Conservation (phyloP, 2,329 filamentous ascomycete species). For the Colletotrichum somersetense region DNA sequence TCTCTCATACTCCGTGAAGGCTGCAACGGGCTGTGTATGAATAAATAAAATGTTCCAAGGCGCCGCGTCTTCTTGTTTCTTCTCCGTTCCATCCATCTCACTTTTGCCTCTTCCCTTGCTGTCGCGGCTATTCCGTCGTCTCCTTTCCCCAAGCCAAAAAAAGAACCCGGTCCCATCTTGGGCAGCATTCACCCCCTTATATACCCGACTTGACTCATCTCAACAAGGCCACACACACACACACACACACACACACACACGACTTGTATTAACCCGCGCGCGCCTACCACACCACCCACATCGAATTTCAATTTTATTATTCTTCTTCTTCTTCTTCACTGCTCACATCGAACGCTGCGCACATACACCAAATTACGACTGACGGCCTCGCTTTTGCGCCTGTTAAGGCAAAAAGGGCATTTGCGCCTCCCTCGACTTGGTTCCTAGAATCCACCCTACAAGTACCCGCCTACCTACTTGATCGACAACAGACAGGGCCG, state of each 20-base stretch:
- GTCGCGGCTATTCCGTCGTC: constrained; percentile 29
- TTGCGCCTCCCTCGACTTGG: constrained; percentile 17
- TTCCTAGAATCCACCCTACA: constrained; percentile 2
- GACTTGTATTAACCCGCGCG: constrained; percentile 35
- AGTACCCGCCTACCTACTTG: not conserved
- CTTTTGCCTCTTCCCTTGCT: constrained; percentile 8
- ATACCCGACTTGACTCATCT: constrained; percentile 41
- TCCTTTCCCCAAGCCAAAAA: constrained; percentile 23
- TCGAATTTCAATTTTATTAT: constrained; percentile 16
- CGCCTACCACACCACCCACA: constrained; percentile 35
- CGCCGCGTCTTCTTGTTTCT: constrained; percentile 27
- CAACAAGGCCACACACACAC: constrained; percentile 21
- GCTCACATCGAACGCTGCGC: constrained; percentile 12
- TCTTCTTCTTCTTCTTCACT: not conserved
- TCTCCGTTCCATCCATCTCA: constrained; percentile 26
- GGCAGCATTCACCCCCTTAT: constrained; percentile 36
- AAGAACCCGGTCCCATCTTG: constrained; percentile 32
- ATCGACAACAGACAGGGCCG: constrained; percentile 17
- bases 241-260: constrained; percentile 8
- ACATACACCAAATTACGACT: constrained; percentile 8
- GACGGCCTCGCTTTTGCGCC: constrained; percentile 3
- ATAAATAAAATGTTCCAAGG: constrained; percentile 37
- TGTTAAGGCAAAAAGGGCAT: constrained; percentile 12
- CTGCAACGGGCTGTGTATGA: constrained; percentile 36
- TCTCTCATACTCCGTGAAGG: constrained; percentile 21